Evolutionary conservation across 805 yeast species (phyloP).

Genomic region (Zygoascus tannicola): DNA sequence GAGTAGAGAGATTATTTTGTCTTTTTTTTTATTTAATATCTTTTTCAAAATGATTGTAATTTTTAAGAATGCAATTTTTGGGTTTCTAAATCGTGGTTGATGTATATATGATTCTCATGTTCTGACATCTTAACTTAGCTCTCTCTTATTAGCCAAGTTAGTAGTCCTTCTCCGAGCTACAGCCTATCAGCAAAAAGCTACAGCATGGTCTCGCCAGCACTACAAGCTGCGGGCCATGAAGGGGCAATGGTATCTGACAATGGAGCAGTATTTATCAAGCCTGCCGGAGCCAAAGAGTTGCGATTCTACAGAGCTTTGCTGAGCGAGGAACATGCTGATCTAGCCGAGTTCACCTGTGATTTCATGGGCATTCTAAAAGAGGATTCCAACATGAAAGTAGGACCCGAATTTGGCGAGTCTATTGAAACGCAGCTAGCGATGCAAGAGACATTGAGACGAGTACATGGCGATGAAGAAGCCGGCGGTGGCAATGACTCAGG

Average conservation of each 20-base stretch:
- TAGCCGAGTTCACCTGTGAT: conserved; percentile 39
- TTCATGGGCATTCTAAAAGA: conserved; percentile 50
- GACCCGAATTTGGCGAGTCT: conserved; percentile 5
- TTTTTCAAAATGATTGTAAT: too few species aligned
- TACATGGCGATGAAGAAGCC: not conserved
- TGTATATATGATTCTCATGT: too few species aligned
- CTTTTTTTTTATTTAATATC: too few species aligned
- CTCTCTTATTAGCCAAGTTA: too few species aligned
- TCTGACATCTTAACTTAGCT: too few species aligned
- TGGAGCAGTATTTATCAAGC: conserved; percentile 67
- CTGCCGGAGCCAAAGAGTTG: conserved; percentile 53
- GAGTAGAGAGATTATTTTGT: too few species aligned
- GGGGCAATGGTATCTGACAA: conserved; percentile 58
- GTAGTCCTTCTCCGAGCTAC: not conserved
- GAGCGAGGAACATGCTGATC: conserved; percentile 12
- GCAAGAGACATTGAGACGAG: not conserved
- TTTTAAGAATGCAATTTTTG: too few species aligned
- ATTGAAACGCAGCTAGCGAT: not conserved
- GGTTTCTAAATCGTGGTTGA: too few species aligned
- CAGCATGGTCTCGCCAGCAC: conserved; percentile 23
- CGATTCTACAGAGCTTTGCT: conserved; percentile 50
- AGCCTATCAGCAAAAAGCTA: not conserved
- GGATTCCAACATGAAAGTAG: conserved; percentile 13
- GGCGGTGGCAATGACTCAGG: not conserved
- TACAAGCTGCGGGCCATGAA: conserved; percentile 89